Evolutionary conservation across 1,284 basidiomycete genomes (phyloP), one percentile per base, ranked within the genome.

Genomic region (Austropuccinia psidii): DNA sequence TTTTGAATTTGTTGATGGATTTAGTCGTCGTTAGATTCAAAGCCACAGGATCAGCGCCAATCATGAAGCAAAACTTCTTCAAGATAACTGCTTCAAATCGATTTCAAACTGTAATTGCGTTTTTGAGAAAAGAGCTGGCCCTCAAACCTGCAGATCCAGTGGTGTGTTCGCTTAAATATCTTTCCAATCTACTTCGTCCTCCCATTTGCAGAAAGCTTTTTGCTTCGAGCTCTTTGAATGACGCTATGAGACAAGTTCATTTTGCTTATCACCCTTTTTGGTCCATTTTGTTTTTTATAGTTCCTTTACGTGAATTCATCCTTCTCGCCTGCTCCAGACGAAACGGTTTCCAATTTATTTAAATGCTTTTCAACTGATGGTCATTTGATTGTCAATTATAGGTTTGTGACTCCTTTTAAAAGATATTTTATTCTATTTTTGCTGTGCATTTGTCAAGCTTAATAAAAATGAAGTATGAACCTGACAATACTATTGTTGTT

Each of bases 231-330:
- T 58, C 3, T 24, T 27, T 31, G 27, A 45, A n/a, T 37, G 15
- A 74, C n/a, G 21, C 37, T 60, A 1, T 31, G 43, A 5, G 47
- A 9, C 55, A 57, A 39, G 55, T 33, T 57, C 21, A 21, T 73
- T 19, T 57, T 47, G 21, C 29, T n/a, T n/a, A n/a, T n/a, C n/a
- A n/a, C n/a, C n/a, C n/a, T 57, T 41, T 2, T 29, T 2, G 33
- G 35, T n/a, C 49, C 17, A 4, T 50, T 50, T 45, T 33, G 11
- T 17, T 27, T 41, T n/a, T 19, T 9, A 1, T 78, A 97, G 94
- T 97, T 96, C 82, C 91, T 93, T 5, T 98, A 98, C 81, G 97
- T 98, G 84, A 98, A 98, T 79, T 85, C 93, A n/a, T 91, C 95
- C 0, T 98, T 98, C 81, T 90, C 90, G 2, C 93, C 93, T 54